Evolutionary conservation across 129 eudicot species (phyloP), one percentile per base, ranked within the genome.

Genomic region (Apium graveolens): DNA sequence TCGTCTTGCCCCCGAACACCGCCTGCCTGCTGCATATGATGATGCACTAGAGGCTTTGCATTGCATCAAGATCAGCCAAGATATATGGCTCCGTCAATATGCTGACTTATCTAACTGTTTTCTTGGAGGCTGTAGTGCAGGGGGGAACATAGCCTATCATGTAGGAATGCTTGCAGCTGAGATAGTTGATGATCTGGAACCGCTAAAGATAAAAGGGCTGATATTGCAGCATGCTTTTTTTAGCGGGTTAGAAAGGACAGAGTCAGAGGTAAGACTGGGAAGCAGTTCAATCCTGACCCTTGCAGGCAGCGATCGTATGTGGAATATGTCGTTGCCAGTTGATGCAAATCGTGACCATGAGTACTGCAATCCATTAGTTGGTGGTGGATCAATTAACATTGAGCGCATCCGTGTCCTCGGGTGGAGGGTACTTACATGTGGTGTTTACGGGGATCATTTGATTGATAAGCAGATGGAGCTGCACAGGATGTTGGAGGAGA

Each of bases 21-120:
- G 93, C 46, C 93, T 89, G 10, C 93, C 93, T 44, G 91, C 89
- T 1, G 91, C 91, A 12, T 89, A 86, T 41, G 87, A 87, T 2
- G 93, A 89, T 46, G 93, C 83, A 31, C 29, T 85, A 38, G 91
- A 87, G 68, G 88, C 85, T 9, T 78, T 89, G 77, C 32, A 70
- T n/a, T 87, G 86, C 84, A 69, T 87, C 18, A 79, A 85, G 20
- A 48, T 49, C 27, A 31, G 80, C 10, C 63, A 55, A 17, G 91
- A 85, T 38, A 70, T 70, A 42, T 87, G 95, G 95, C 46, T 90
- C 39, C n/a, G 51, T 2, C 20, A 80, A 1, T 85, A 55, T n/a
- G 91, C 83, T 34, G 91, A 90, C 63, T 71, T 87, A 0, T 77
- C 79, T 1, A 82, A 62, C 13, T 83, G 87, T 71, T 81, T 77